Conservation (phyloP, 1,284 basidiomycete species). For the Cutaneotrichosporon cavernicola region DNA sequence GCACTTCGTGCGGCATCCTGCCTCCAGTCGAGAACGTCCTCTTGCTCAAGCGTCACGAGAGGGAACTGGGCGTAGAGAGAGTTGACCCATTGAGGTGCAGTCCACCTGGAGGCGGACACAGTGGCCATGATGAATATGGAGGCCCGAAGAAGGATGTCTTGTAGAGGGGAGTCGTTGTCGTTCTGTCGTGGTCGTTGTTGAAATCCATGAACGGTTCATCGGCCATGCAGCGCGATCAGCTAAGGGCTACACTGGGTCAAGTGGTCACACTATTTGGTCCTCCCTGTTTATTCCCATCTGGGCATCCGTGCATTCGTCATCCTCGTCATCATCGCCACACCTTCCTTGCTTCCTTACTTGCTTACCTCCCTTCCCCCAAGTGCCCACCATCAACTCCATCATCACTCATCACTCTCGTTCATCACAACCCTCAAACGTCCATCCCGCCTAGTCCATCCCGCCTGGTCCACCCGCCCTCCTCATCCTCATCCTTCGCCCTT, state of each 20-base stretch:
- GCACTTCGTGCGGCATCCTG: neutral
- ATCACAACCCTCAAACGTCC: neutral
- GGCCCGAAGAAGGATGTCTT: neutral
- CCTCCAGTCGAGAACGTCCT: conserved; percentile 41
- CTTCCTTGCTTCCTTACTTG: too few species aligned
- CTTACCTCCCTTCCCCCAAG: too few species aligned
- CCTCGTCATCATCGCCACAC: too few species aligned
- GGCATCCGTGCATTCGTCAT: too few species aligned
- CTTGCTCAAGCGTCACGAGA: conserved; percentile 44
- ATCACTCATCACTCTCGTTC: neutral
- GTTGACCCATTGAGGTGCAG: conserved; percentile 42
- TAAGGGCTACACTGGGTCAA: too few species aligned
- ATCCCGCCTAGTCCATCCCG: neutral
- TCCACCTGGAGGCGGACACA: conserved; percentile 23
- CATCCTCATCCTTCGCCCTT: neutral
- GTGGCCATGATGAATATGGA: neutral
- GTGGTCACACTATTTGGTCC: too few species aligned
- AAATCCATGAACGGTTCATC: too few species aligned
- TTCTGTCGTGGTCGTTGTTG: too few species aligned
- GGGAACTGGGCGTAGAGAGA: conserved; percentile 49
- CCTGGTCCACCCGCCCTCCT: neutral
- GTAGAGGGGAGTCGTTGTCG: too few species aligned
- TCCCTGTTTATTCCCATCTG: too few species aligned
- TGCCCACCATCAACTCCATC: too few species aligned
- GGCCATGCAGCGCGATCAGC: too few species aligned